These are phyloP conservation scores for Aspergillus sp. DNA, from an alignment of 2,329 filamentous ascomycete genomes.

Conservation along the genomic window DNA sequence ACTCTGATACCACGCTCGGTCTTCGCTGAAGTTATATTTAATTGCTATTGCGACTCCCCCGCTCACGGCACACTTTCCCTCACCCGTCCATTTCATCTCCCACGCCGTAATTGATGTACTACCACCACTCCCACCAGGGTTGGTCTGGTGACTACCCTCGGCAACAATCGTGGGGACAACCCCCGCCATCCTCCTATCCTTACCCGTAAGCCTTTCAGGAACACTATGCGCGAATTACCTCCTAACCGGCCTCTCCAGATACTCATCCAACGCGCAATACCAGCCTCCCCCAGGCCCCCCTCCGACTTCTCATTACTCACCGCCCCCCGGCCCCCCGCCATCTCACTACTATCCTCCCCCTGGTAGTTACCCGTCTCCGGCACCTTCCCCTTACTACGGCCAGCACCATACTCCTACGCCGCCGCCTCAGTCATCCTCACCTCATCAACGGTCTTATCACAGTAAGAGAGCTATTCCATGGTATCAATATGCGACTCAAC, in stretches of 20 bases:
- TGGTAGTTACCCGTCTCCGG: conserved; percentile 3
- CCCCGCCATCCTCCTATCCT: conserved; percentile 15
- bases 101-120: conserved; percentile 24
- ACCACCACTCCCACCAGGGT: conserved; percentile 19
- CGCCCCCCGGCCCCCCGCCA: conserved; percentile 12
- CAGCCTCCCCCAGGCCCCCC: conserved; percentile 10
- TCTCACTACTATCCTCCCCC: conserved; percentile 13
- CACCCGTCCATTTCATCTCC: not conserved
- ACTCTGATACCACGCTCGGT: not conserved
- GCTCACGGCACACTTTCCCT: not conserved
- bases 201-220: conserved; percentile 14
- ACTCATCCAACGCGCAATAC: conserved; percentile 1
- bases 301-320: conserved; percentile 10
- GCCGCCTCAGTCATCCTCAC: conserved; percentile 18
- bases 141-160: conserved; percentile 20
- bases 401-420: conserved; percentile 19
- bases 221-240: too few relatives aligned
- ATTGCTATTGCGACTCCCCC: not conserved
- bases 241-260: not conserved
- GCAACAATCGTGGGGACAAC: conserved; percentile 17
- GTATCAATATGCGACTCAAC: too few relatives aligned
- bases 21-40: not conserved
- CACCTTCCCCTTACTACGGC: conserved; percentile 15
- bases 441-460: conserved; percentile 18
- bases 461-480: conserved; percentile 11